Evolutionary conservation across 495 filamentous ascomycete species (phyloP), one percentile per base, ranked within the genome.

Genomic region (Astrocystis sublimbata): DNA sequence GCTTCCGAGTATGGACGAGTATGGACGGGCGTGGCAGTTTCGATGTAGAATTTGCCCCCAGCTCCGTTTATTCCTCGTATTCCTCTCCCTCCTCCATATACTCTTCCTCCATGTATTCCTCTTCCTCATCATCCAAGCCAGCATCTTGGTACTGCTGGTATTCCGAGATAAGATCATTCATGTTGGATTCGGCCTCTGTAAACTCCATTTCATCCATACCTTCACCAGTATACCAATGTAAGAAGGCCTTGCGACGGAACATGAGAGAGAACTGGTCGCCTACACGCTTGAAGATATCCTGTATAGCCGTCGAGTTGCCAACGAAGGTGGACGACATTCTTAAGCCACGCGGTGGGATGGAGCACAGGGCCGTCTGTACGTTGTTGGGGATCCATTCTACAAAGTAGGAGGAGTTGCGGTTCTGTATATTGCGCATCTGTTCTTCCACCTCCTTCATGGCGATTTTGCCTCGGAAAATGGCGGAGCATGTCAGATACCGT

Each of bases 121-220:
- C 83, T 73, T 86, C 83, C 36, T 85, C 83, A 70, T 85, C 83
- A 51, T 82, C 83, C 73, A 96, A 83, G 65, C 89, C 89, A 71
- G 93, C 93, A 72, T 98, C 93, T 84, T 98, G 93, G 85, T 98
- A 98, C 78, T 98, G 93, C 85, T 98, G 93, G 85, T 98, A 98
- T 80, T 98, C 93, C 53, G 92, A 96, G 65, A 98, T 93, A 76
- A 98, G 81, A 80, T 98, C 93, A 83, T 98, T 98, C 93, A 98
- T 97, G 86, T 98, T 98, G 85, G 89, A 92, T 88, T 98, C 93
- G 70, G 93, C 93, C 85, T 97, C 93, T 76, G 93, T 97, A 82
- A 98, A 98, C 83, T 98, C 93, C 93, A 97, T 97, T 87, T 98
- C 93, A 81, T 98, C 93, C 93, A 97, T 98, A 81, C 93, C 93